Evolutionary conservation across 1,139 yeast species (phyloP).

Genomic region (Blastobotrys buckinghamii): DNA sequence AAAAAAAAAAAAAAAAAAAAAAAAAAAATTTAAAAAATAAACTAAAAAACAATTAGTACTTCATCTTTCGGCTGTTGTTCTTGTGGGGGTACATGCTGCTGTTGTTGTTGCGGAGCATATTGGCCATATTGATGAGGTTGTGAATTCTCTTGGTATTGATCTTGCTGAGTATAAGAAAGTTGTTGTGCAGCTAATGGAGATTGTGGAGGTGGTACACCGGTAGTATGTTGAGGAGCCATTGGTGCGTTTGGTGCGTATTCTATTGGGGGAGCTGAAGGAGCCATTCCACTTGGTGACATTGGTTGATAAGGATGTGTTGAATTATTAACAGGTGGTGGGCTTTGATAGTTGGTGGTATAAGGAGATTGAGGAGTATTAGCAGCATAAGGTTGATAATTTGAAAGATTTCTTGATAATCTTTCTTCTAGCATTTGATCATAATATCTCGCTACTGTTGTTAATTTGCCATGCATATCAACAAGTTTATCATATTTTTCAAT

Average conservation of each 20-base stretch:
- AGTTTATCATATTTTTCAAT: conserved; percentile 63
- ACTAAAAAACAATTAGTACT: conserved; percentile 28
- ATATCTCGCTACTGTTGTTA: conserved; percentile 68
- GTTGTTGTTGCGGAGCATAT: not conserved
- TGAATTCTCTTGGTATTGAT: not conserved
- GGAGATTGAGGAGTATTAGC: conserved; percentile 5
- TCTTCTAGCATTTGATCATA: conserved; percentile 77
- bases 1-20: not conserved
- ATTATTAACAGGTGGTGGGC: conserved; percentile 6
- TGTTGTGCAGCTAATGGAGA: not conserved
- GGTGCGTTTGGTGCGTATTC: conserved; percentile 4
- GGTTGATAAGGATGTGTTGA: conserved; percentile 1
- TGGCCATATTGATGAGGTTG: not conserved
- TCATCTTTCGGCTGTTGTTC: conserved; percentile 19
- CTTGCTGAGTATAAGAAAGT: not conserved
- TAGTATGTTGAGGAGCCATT: not conserved
- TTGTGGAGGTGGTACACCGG: too few relatives aligned
- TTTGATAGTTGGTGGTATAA: conserved; percentile 8
- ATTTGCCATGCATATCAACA: conserved; percentile 74
- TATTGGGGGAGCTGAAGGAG: conserved; percentile 6
- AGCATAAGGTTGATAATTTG: conserved; percentile 33
- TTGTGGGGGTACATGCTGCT: not conserved
- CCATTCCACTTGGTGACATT: not conserved
- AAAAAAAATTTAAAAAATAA: not conserved
- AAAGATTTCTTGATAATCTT: conserved; percentile 41